Percentiles rank a stretch among this genome's conserved stretches.
phyloP scores from a whole-genome alignment of 306 rosid genomes.

The Elaeagnus macrophylla region DNA sequence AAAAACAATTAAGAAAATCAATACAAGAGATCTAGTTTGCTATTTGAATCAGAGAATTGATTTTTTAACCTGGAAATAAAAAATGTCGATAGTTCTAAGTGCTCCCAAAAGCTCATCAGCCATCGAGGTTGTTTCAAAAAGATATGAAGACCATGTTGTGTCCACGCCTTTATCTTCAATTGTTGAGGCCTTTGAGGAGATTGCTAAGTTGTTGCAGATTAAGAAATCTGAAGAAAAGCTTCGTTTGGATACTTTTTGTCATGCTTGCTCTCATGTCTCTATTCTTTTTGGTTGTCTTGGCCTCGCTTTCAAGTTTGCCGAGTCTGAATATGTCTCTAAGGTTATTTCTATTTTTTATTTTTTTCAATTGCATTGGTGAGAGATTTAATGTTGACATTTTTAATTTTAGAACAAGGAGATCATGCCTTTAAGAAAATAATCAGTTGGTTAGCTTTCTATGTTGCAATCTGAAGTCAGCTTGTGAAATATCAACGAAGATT shows the following conservation, averaged over 20 bases:
- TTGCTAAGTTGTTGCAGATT: constrained; percentile 19
- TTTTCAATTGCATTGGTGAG: neutral
- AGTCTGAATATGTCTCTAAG: constrained; percentile 82
- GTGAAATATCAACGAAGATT: too few species aligned
- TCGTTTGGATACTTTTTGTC: constrained; percentile 48
- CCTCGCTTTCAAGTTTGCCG: constrained; percentile 90
- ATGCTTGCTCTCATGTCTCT: constrained; percentile 54
- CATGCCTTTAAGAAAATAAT: too few species aligned
- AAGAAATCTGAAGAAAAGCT: constrained; percentile 14
- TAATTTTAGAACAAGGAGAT: too few species aligned
- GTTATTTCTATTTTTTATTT: constrained; percentile 21
- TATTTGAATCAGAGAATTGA: too few species aligned
- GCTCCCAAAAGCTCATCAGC: neutral
- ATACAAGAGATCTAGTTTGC: too few species aligned
- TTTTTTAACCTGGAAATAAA: neutral
- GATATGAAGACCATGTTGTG: neutral
- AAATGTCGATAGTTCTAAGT: constrained; percentile 8
- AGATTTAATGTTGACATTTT: too few species aligned
- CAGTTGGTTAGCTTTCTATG: too few species aligned
- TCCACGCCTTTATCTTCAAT: constrained; percentile 53
- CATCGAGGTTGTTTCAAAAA: constrained; percentile 6
- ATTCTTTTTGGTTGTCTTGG: constrained; percentile 78
- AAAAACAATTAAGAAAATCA: too few species aligned
- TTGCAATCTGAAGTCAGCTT: too few species aligned
- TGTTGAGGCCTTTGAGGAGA: constrained; percentile 65